These are phyloP conservation scores for Nidularia pulvinata DNA, from an alignment of 768 basidiomycete species.

Conservation along the genomic window DNA sequence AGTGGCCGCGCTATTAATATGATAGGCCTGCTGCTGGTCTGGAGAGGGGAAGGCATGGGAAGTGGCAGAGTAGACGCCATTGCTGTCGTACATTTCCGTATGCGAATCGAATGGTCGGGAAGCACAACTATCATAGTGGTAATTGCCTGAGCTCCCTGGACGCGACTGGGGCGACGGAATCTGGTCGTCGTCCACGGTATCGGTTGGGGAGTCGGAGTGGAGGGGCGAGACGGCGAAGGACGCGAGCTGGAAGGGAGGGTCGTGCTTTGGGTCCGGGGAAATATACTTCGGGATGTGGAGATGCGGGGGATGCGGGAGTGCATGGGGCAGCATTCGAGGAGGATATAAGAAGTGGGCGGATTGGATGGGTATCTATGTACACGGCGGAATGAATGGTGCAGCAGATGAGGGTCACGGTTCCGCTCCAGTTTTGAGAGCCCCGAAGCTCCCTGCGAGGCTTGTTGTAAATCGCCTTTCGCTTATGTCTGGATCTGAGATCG, in stretches of 20 bases:
- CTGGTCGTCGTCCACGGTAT: slow-evolving; percentile 32
- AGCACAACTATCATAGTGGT: slow-evolving; percentile 24
- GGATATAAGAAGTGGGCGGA: neutral
- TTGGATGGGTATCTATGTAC: neutral
- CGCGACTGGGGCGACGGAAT: slow-evolving; percentile 27
- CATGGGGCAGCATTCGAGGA: slow-evolving; percentile 21
- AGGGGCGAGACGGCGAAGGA: slow-evolving; percentile 16
- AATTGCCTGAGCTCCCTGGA: slow-evolving; percentile 19
- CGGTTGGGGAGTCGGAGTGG: slow-evolving; percentile 21
- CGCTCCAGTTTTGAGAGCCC: neutral
- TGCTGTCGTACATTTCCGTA: slow-evolving; percentile 25
- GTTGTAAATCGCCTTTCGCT: slow-evolving; percentile 2
- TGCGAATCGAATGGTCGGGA: slow-evolving; percentile 26
- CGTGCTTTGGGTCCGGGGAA: slow-evolving; percentile 6
- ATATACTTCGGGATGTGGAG: slow-evolving; percentile 15
- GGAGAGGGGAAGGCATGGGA: slow-evolving; percentile 7
- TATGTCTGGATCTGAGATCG: slow-evolving; percentile 13
- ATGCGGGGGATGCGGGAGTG: slow-evolving; percentile 11
- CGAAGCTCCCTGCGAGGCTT: neutral
- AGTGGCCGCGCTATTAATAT: slow-evolving; percentile 21
- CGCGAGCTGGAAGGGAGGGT: slow-evolving; percentile 8
- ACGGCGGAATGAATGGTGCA: neutral
- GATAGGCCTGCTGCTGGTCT: slow-evolving; percentile 8
- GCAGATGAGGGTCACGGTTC: slow-evolving; percentile 4
- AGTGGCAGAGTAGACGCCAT: slow-evolving; percentile 14